Base-by-base conservation (phyloP, 805 yeast species). In the Naumovozyma dairenensis region DNA sequence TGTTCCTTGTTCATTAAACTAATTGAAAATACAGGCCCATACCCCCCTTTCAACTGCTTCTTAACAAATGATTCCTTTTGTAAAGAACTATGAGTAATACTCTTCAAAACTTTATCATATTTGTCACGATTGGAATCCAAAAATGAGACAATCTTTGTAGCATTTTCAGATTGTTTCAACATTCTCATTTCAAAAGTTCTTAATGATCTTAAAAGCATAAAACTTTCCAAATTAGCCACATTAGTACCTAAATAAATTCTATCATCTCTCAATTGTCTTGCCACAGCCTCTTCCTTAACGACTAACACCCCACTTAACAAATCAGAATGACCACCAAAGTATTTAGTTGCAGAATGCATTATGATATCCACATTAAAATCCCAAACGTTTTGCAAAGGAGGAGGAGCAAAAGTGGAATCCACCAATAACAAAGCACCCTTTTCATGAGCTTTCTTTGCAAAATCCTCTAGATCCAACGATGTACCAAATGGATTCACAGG, bases 291-390 rank as follows among this genome's bases (percentile, higher is more conserved):
- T 39, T 73, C 73, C 51, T 78, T 77, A n/a, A 81, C 76, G 14
- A 77, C 74, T 14, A 86, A 59, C 9, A 80, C 65, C 21, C 97
- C 96, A 4, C 94, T 86, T 32, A 87, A 63, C 28, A 86, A 62
- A 55, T 87, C 96, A 5, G 94, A 82, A 59, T 87, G 96, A n/a
- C 97, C 96, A 25, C 94, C 96, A 50, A 85, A 80, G 60, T 80
- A 89, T 55, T 87, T 87, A 1, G 96, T 87, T 1, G 86, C 95
- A 1, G 96, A 84, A 57, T 87, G 96, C 72, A 89, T 64, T n/a
- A 89, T 76, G 44, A 85, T 60, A 56, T 89, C 96, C 20, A 80
- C 95, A 31, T 89, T 95, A 48, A 72, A 79, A 25, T 67, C 67
- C 60, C 85, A 84, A 4, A 94, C 89, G 40, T 84, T 72, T 46